phyloP scores from a whole-genome alignment of 495 filamentous ascomycete species.

The Aspergillus egyptiacus region DNA sequence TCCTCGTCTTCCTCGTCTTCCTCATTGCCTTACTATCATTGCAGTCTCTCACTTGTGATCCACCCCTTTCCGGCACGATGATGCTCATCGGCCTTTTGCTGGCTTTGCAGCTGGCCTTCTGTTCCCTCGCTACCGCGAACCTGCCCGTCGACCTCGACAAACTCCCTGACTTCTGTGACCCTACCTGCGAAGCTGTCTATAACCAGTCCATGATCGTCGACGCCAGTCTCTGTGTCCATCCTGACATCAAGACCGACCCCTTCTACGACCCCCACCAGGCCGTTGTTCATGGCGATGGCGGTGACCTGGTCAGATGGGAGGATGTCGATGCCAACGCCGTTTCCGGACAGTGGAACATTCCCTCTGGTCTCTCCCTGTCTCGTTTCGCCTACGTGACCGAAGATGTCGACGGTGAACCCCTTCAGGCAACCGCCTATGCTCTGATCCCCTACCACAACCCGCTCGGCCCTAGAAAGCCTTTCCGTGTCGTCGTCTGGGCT shows the following conservation, averaged over 20 bases:
- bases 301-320: background rate
- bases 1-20: background rate
- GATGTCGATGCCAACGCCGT: background rate
- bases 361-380: background rate
- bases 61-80: background rate
- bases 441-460: background rate
- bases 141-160: background rate
- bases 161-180: background rate
- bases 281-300: background rate
- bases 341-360: background rate
- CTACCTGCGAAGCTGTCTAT: background rate
- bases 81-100: background rate
- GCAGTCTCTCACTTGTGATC: background rate
- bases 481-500: conserved; percentile 5
- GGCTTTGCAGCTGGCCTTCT: background rate
- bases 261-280: background rate
- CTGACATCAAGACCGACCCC: background rate
- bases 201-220: background rate
- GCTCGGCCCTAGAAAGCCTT: background rate
- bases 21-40: background rate
- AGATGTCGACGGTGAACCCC: background rate
- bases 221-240: background rate
- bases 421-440: background rate
- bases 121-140: background rate
- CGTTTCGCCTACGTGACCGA: background rate